Percentiles rank a stretch among this genome's conserved stretches.
Evolutionary conservation across 768 basidiomycete genomes (phyloP).

Genomic region (Udeniomyces megalosporus): DNA sequence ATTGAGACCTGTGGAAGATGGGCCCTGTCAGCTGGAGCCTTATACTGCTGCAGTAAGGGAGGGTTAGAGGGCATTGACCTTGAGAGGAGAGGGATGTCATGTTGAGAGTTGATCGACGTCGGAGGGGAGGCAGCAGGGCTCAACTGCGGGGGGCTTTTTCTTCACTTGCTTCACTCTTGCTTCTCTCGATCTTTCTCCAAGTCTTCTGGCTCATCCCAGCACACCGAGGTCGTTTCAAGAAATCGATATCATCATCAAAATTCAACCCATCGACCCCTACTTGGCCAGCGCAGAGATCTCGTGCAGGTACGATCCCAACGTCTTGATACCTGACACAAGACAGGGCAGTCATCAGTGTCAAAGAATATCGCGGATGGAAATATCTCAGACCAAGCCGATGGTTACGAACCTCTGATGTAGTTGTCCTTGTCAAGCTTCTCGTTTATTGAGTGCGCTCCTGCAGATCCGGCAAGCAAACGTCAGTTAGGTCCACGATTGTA

Average conservation of each 20-base stretch:
- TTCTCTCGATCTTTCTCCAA: too few species aligned
- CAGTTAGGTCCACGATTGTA: neutral
- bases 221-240: too few species aligned
- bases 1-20: neutral
- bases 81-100: too few species aligned
- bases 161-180: too few species aligned
- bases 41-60: too few species aligned
- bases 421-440: slow-evolving; percentile 87
- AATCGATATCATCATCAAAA: too few species aligned
- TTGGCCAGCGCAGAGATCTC: slow-evolving; percentile 37
- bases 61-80: too few species aligned
- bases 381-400: slow-evolving; percentile 27
- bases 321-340: slow-evolving; percentile 34
- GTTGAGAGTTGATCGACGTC: too few species aligned
- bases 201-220: too few species aligned
- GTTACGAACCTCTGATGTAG: slow-evolving; percentile 74
- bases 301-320: slow-evolving; percentile 66
- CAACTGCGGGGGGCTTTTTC: too few species aligned
- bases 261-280: neutral
- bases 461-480: neutral
- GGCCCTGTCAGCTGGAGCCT: too few species aligned
- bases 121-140: too few species aligned
- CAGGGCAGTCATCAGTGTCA: neutral
- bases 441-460: slow-evolving; percentile 35
- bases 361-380: neutral